Base-by-base conservation (phyloP, 208 protist genomes). In the Phytomonas sp. region DNA sequence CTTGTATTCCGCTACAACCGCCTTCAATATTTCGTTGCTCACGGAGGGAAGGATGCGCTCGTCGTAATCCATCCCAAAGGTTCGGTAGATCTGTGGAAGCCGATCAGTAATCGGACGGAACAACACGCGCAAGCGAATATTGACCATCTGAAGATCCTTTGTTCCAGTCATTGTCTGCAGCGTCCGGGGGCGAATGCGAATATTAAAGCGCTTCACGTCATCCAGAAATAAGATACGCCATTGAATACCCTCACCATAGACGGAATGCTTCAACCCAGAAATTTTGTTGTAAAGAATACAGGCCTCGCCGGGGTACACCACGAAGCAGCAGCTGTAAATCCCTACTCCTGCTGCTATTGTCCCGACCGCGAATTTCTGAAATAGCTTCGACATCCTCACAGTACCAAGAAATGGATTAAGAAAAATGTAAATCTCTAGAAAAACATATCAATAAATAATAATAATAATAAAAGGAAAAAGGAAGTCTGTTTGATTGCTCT, bases 41-140 rank as follows among this genome's bases (percentile, higher is more conserved):
- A 99, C 97, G 49, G 98, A 99, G 19, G 98, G 98, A 30, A 99
- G 84, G 37, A 99, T 98, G 66, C 98, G 90, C 82, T 99, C 96
- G 73, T 98, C 96, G 80, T 98, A 97, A 80, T 98, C 94, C 64
- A 92, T 73, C 23, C 94, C 93, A 68, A 96, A 94, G 45, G 89
- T 94, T 73, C 90, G 88, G 78, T 93, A 97, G 52, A 97, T 82
- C 69, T 93, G 84, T 26, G 91, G 89, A 0, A 97, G 83, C n/a
- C 90, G 86, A 62, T 91, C 81, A 52, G 77, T 80, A 69, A 87
- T 79, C 29, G 94, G 94, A 59, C 85, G 86, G 76, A 94, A 96
- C 29, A 97, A 81, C 40, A 97, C 94, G 73, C 94, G 91, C 63
- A 97, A 84, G 19, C 87, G 83, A 59, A 97, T 94, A 77, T 96